phyloP scores from a whole-genome alignment of 1,284 basidiomycete species.

The Ustilago bromivora region DNA sequence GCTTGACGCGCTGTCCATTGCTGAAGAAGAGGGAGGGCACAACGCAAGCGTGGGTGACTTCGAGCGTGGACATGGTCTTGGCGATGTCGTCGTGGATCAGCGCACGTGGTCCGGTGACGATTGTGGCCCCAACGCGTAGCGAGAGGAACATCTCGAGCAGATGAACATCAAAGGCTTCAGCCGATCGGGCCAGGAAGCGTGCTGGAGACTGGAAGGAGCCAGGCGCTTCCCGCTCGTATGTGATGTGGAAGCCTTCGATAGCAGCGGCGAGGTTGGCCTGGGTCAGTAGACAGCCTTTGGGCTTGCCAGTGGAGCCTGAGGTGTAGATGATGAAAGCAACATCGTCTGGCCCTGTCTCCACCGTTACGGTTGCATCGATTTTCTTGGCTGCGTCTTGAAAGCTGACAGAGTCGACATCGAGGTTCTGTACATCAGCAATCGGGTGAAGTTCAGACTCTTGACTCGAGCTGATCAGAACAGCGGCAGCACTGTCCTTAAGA shows the following conservation, averaged over 20 bases:
- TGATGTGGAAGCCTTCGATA: slow-evolving; percentile 52
- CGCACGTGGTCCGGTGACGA: slow-evolving; percentile 63
- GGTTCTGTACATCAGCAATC: slow-evolving; percentile 1
- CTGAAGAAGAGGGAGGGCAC: slow-evolving; percentile 68
- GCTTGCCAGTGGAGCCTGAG: slow-evolving; percentile 64
- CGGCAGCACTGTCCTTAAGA: slow-evolving; percentile 54
- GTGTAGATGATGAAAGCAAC: slow-evolving; percentile 67
- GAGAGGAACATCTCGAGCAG: slow-evolving; percentile 68
- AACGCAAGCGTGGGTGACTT: slow-evolving; percentile 65
- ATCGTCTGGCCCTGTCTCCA: slow-evolving; percentile 24
- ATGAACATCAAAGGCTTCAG: slow-evolving; percentile 68
- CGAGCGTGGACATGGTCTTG: slow-evolving; percentile 53
- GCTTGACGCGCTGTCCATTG: slow-evolving; percentile 52
- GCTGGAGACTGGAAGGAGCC: slow-evolving; percentile 39
- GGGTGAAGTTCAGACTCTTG: slow-evolving; percentile 6
- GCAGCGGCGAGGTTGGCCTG: slow-evolving; percentile 59
- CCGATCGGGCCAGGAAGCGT: slow-evolving; percentile 65
- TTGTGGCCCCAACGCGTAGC: slow-evolving; percentile 61
- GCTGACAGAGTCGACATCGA: slow-evolving; percentile 18
- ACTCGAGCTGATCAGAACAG: slow-evolving; percentile 36
- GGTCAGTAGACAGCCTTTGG: slow-evolving; percentile 63
- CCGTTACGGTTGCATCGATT: not conserved
- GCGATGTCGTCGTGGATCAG: slow-evolving; percentile 64
- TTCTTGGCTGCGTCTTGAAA: slow-evolving; percentile 16
- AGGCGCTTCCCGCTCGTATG: slow-evolving; percentile 53